Conservation (phyloP, 495 filamentous ascomycete species). For the Xylaria nigripes region DNA sequence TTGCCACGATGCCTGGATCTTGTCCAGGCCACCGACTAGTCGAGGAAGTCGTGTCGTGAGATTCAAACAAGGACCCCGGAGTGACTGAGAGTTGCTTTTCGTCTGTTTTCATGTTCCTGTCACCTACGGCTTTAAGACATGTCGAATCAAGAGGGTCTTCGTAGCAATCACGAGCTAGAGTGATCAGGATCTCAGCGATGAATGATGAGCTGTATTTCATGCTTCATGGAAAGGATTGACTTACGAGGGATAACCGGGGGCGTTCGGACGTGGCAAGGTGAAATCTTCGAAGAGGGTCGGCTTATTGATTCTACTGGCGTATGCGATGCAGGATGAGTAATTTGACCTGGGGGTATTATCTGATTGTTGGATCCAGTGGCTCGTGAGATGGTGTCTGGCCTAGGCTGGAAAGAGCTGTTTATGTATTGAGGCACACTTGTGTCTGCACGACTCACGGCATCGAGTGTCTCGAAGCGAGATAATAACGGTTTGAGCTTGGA, state of each 20-base stretch:
- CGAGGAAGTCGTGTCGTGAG: constrained; percentile 7
- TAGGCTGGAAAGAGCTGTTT: constrained; percentile 7
- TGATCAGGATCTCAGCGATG: neutral
- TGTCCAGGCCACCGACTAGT: constrained; percentile 13
- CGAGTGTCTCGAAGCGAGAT: constrained; percentile 36
- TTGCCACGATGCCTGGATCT: constrained; percentile 23
- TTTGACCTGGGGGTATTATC: neutral
- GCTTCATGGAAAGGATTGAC: neutral
- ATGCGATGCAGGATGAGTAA: neutral
- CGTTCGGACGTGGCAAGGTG: neutral
- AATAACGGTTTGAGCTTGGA: constrained; percentile 27
- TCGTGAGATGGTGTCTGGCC: constrained; percentile 9
- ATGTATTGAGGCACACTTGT: constrained; percentile 1
- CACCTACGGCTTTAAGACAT: neutral
- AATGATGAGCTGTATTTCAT: neutral
- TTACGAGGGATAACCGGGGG: neutral
- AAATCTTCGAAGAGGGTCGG: constrained; percentile 1
- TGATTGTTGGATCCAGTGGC: neutral
- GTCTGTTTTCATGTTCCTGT: neutral
- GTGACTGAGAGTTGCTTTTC: neutral
- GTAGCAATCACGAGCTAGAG: neutral
- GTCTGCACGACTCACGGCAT: constrained; percentile 23
- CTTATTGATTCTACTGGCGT: neutral
- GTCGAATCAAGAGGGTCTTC: neutral
- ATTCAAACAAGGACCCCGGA: constrained; percentile 2